Conservation (phyloP, 2,329 filamentous ascomycete species). For the Calonectria hawksworthii region DNA sequence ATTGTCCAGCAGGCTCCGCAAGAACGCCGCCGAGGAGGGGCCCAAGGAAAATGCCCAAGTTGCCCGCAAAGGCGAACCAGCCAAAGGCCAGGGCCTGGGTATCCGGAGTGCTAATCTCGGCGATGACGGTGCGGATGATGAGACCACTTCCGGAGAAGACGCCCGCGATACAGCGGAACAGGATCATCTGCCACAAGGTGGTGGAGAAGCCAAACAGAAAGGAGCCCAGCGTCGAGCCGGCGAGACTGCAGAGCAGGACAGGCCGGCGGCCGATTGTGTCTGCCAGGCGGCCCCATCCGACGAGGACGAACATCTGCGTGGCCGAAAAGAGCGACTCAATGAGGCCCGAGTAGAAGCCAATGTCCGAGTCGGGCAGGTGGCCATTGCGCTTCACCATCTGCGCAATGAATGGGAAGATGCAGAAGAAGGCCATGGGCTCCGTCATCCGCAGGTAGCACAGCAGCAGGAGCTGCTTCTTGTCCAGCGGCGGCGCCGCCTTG, state of each 20-base stretch:
- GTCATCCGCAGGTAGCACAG: conserved; percentile 81
- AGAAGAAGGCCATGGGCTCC: conserved; percentile 87
- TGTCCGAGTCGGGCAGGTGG: conserved; percentile 71
- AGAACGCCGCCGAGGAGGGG: conserved; percentile 78
- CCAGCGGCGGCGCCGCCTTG: conserved; percentile 33
- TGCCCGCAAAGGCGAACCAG: conserved; percentile 82
- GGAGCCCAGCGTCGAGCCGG: conserved; percentile 73
- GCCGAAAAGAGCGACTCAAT: conserved; percentile 82
- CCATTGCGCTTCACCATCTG: conserved; percentile 81
- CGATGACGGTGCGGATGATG: conserved; percentile 82
- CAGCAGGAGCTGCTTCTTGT: conserved; percentile 76
- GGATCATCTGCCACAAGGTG: conserved; percentile 80
- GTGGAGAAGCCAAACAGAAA: conserved; percentile 77
- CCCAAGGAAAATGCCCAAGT: conserved; percentile 81
- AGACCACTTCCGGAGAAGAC: conserved; percentile 82
- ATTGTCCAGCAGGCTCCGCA: conserved; percentile 76
- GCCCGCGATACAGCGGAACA: conserved; percentile 79
- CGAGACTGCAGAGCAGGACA: conserved; percentile 75
- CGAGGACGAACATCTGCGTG: conserved; percentile 83
- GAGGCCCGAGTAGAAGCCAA: conserved; percentile 84
- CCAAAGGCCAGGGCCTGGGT: conserved; percentile 82
- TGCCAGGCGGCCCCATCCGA: conserved; percentile 74
- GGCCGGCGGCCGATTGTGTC: conserved; percentile 82
- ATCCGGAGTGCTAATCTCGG: conserved; percentile 77
- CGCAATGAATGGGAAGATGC: conserved; percentile 85